These are phyloP conservation scores for Lodderomyces parapsilosis DNA, from an alignment of 1,139 yeast species.

Conservation along the genomic window DNA sequence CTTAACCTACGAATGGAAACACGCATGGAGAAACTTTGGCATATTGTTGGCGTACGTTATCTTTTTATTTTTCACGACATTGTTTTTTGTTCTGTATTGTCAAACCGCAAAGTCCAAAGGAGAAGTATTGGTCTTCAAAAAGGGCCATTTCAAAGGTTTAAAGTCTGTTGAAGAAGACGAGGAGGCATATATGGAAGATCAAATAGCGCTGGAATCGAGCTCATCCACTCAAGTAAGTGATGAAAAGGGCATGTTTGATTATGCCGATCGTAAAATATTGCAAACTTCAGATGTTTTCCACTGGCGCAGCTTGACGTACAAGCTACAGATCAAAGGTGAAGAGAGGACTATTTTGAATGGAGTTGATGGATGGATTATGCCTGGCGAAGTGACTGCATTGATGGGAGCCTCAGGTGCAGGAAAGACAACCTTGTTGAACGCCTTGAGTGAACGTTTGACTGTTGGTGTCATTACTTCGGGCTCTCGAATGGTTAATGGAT, in stretches of 20 bases:
- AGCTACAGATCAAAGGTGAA: slow-evolving; percentile 64
- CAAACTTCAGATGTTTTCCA: slow-evolving; percentile 48
- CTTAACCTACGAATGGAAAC: slow-evolving; percentile 50
- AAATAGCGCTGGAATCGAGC: slow-evolving; percentile 14
- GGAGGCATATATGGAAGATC: slow-evolving; percentile 1
- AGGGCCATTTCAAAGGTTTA: slow-evolving; percentile 11
- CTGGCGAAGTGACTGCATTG: slow-evolving; percentile 32
- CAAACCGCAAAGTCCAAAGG: slow-evolving; percentile 82
- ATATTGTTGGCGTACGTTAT: slow-evolving; percentile 56
- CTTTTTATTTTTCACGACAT: slow-evolving; percentile 55
- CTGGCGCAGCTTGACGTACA: slow-evolving; percentile 77
- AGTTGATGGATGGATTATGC: slow-evolving; percentile 65
- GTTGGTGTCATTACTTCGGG: slow-evolving; percentile 36
- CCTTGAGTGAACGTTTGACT: slow-evolving; percentile 35
- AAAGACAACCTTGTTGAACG: slow-evolving; percentile 34
- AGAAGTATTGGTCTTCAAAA: slow-evolving; percentile 64
- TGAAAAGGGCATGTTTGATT: slow-evolving; percentile 10
- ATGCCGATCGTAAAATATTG: slow-evolving; percentile 20
- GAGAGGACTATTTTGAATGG: slow-evolving; percentile 60
- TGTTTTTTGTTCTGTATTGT: slow-evolving; percentile 60
- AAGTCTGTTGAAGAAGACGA: slow-evolving; percentile 10
- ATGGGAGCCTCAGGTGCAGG: slow-evolving; percentile 41
- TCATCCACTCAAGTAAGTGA: slow-evolving; percentile 22
- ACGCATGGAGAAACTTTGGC: slow-evolving; percentile 86
- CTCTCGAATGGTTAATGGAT: slow-evolving; percentile 36